Percentiles rank a stretch among this genome's conserved stretches.
Evolutionary conservation across 129 eudicot species (phyloP).

Genomic region (Flaveria robusta): DNA sequence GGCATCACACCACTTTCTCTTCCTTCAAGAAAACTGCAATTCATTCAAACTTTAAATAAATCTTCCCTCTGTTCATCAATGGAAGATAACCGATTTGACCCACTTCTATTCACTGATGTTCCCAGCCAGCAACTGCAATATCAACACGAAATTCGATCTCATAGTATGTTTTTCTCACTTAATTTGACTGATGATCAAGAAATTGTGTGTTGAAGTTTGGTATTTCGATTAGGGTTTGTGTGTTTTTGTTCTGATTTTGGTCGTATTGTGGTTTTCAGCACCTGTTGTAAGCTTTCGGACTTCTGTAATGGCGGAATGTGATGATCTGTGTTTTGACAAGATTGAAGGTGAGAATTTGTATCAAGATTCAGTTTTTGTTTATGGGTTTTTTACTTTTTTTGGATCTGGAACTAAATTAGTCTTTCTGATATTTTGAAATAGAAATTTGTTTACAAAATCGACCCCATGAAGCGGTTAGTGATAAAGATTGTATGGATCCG

Average conservation of each 20-base stretch:
- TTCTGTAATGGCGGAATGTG: conserved; percentile 4
- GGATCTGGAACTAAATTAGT: conserved; percentile 10
- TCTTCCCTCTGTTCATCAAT: conserved; percentile 51
- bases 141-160: conserved; percentile 17
- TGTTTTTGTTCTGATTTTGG: conserved; percentile 7
- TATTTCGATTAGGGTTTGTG: conserved; percentile 20
- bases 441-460: conserved; percentile 24
- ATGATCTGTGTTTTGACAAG: conserved; percentile 31
- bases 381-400: conserved; percentile 9
- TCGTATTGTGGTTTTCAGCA: conserved; percentile 35
- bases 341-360: conserved; percentile 47
- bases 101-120: conserved; percentile 83
- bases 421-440: conserved; percentile 15
- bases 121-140: conserved; percentile 45
- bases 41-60: conserved; percentile 43
- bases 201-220: background rate
- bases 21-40: conserved; percentile 24
- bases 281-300: conserved; percentile 40
- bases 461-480: conserved; percentile 23
- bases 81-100: conserved; percentile 67
- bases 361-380: conserved; percentile 9
- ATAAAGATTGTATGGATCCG: conserved; percentile 38
- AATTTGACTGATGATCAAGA: no score
- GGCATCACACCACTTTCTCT: conserved; percentile 8
- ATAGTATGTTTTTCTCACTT: conserved; percentile 29